Conservation (phyloP, 179 eudicot genomes). For the Nepenthes alata region DNA sequence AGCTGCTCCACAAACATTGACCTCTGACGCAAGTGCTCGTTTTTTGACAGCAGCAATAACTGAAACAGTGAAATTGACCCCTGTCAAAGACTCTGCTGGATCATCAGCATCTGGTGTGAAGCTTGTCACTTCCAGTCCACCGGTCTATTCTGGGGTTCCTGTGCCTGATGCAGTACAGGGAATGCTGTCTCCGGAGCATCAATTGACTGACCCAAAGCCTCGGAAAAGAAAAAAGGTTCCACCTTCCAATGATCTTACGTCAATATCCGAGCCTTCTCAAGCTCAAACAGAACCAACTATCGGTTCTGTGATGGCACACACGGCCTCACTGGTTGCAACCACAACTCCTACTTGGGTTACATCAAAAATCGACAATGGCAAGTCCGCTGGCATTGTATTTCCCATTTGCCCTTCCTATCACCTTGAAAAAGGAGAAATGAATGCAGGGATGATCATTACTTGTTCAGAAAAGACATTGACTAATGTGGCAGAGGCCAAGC, state of each 20-base stretch:
- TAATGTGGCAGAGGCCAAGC: constrained; percentile 65
- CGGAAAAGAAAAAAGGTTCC: constrained; percentile 72
- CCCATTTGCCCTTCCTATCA: constrained; percentile 22
- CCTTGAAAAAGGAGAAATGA: constrained; percentile 16
- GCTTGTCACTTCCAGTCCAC: constrained; percentile 28
- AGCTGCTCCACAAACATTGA: constrained; percentile 46
- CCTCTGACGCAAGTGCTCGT: constrained; percentile 38
- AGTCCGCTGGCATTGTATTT: constrained; percentile 12
- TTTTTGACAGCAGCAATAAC: constrained; percentile 35
- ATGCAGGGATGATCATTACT: constrained; percentile 19
- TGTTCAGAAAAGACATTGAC: constrained; percentile 30
- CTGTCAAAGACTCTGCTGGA: constrained; percentile 37
- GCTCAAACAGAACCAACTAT: constrained; percentile 17
- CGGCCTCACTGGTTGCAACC: constrained; percentile 14
- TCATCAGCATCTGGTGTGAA: constrained; percentile 30
- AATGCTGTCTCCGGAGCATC: constrained; percentile 20
- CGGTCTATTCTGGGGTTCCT: constrained; percentile 22
- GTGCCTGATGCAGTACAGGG: constrained; percentile 22
- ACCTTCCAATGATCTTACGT: constrained; percentile 29
- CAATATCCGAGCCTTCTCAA: constrained; percentile 20
- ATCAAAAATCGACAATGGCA: constrained; percentile 19
- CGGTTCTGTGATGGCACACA: not conserved
- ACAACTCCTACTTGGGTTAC: constrained; percentile 23
- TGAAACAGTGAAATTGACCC: constrained; percentile 57
- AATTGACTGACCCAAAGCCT: constrained; percentile 45